These are phyloP conservation scores for Fusarium torulosum DNA, from an alignment of 2,329 filamentous ascomycete genomes.

Conservation along the genomic window DNA sequence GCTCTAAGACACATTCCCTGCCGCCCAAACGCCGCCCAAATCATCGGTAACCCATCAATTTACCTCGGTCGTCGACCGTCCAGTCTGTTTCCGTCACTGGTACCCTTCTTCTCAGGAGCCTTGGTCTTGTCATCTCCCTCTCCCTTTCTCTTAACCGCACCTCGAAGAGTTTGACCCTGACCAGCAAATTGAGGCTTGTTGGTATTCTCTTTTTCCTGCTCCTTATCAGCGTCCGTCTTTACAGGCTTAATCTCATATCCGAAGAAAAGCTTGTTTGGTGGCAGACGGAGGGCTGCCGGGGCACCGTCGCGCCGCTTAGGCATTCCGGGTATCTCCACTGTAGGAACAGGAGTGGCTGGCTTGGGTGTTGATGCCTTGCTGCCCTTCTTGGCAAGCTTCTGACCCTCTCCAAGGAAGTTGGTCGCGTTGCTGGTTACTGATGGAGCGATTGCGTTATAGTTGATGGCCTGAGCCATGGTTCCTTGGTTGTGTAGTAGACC, in stretches of 20 bases:
- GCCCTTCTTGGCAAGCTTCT: constrained; percentile 85
- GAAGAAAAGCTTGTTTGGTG: constrained; percentile 94
- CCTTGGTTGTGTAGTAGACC: constrained; percentile 86
- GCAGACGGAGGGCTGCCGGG: constrained; percentile 85
- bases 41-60: constrained; percentile 12
- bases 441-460: constrained; percentile 91
- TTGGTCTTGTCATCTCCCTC: constrained; percentile 63
- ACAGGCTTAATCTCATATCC: constrained; percentile 93
- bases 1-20: constrained; percentile 28
- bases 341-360: constrained; percentile 75
- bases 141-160: constrained; percentile 78
- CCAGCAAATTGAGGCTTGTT: constrained; percentile 83
- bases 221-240: constrained; percentile 80
- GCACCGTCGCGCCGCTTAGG: constrained; percentile 74
- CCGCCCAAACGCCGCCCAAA: constrained; percentile 45
- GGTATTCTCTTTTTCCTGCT: constrained; percentile 72
- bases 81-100: constrained; percentile 59
- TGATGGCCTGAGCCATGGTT: constrained; percentile 98
- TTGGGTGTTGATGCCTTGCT: constrained; percentile 76
- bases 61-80: constrained; percentile 57
- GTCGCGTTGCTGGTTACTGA: constrained; percentile 77
- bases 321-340: constrained; percentile 46
- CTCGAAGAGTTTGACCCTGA: constrained; percentile 82
- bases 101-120: constrained; percentile 60
- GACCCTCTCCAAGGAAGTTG: constrained; percentile 83